phyloP scores from a whole-genome alignment of 2,329 filamentous ascomycete genomes.

The Aspergillus viridinutans region DNA sequence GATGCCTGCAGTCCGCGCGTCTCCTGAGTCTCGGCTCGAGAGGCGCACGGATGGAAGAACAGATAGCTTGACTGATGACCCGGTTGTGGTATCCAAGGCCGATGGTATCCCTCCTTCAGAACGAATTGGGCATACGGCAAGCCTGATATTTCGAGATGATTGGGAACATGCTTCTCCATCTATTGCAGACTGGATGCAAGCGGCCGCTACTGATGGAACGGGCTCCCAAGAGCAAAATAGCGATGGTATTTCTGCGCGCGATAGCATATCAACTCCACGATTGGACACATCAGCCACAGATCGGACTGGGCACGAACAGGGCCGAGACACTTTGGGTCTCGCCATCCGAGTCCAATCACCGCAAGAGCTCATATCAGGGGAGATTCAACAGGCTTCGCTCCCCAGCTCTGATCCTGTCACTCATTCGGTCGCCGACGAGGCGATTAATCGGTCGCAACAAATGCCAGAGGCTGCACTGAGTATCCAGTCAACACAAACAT shows the following conservation, averaged over 20 bases:
- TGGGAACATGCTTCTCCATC: slow-evolving; percentile 49
- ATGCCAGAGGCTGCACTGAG: neutral
- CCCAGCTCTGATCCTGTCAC: slow-evolving; percentile 24
- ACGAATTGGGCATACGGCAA: slow-evolving; percentile 35
- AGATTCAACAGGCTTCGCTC: slow-evolving; percentile 29
- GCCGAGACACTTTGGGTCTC: slow-evolving; percentile 39
- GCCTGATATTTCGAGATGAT: slow-evolving; percentile 43
- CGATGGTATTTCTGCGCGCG: slow-evolving; percentile 7
- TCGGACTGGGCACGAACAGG: slow-evolving; percentile 23
- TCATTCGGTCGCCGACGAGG: slow-evolving; percentile 7
- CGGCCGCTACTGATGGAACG: slow-evolving; percentile 38
- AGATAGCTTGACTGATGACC: slow-evolving; percentile 33
- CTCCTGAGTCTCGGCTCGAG: slow-evolving; percentile 19
- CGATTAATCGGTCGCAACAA: slow-evolving; percentile 5
- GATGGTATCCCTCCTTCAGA: slow-evolving; percentile 26
- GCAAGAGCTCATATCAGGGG: slow-evolving; percentile 20
- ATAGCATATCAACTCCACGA: slow-evolving; percentile 25
- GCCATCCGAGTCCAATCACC: slow-evolving; percentile 39
- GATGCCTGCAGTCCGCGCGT: slow-evolving; percentile 15
- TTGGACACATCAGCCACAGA: slow-evolving; percentile 13
- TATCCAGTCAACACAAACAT: slow-evolving; percentile 10
- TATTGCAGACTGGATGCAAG: slow-evolving; percentile 47
- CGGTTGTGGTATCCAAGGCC: slow-evolving; percentile 29
- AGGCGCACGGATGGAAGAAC: slow-evolving; percentile 15
- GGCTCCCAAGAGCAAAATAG: slow-evolving; percentile 33